A percentile compares a stretch with the other conserved stretches of the same genome.
Evolutionary conservation across 805 yeast species (phyloP).

Genomic region (Tetrapisispora fleetii): DNA sequence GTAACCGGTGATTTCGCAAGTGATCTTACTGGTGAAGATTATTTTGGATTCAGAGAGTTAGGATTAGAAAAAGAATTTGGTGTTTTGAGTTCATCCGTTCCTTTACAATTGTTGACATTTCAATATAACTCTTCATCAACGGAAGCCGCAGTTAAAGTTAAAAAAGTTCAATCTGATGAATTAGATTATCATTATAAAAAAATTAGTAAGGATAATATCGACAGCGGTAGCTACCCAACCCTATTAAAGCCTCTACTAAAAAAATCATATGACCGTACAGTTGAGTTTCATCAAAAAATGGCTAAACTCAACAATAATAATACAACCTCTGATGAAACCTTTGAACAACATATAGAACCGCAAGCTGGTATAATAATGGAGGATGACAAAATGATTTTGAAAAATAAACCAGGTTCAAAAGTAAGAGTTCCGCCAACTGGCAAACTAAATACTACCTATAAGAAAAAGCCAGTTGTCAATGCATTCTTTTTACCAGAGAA

Average conservation of each 20-base stretch:
- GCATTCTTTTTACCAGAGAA: slow-evolving; percentile 44
- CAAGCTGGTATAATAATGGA: slow-evolving; percentile 50
- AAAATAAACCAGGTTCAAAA: slow-evolving; percentile 54
- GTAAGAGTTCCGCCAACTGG: slow-evolving; percentile 89
- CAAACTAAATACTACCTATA: slow-evolving; percentile 62
- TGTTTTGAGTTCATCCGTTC: slow-evolving; percentile 72
- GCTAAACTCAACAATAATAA: slow-evolving; percentile 7
- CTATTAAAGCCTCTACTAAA: slow-evolving; percentile 44
- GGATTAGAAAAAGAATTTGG: slow-evolving; percentile 92
- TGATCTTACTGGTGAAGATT: slow-evolving; percentile 86
- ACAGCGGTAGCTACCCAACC: slow-evolving; percentile 41
- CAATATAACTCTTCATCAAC: slow-evolving; percentile 56
- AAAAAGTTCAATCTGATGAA: slow-evolving; percentile 53
- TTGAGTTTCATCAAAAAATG: slow-evolving; percentile 32
- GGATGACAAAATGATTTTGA: slow-evolving; percentile 78
- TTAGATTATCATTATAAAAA: slow-evolving; percentile 47
- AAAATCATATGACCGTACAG: slow-evolving; percentile 35
- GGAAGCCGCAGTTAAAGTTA: slow-evolving; percentile 43
- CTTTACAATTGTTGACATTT: slow-evolving; percentile 63
- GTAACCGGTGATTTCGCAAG: slow-evolving; percentile 89
- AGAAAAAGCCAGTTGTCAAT: slow-evolving; percentile 47
- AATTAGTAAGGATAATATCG: slow-evolving; percentile 42
- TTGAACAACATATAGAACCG: background rate
- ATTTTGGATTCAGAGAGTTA: slow-evolving; percentile 90
- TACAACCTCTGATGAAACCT: slow-evolving; percentile 27